Conservation (phyloP, 345 rosid genomes). For the Camelina neglecta region DNA sequence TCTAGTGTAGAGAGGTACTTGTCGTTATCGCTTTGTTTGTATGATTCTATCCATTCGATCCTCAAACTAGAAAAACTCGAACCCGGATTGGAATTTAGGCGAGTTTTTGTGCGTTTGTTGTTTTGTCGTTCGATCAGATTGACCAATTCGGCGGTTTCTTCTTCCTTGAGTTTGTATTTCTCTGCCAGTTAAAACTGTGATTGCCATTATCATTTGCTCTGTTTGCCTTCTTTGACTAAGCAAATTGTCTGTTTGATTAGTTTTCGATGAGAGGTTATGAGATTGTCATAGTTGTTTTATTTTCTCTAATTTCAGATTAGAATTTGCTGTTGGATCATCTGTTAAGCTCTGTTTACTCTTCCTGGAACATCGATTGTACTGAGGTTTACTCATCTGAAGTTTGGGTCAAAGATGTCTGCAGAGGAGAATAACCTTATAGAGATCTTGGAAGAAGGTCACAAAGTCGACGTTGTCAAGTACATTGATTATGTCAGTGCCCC, state of each 20-base stretch:
- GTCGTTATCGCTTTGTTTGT: constrained; percentile 1
- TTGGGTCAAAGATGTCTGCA: constrained; percentile 46
- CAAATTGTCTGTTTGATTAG: not conserved
- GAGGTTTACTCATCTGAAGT: not conserved
- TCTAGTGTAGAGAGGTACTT: constrained; percentile 5
- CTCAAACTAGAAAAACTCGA: not conserved
- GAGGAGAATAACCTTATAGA: constrained; percentile 66
- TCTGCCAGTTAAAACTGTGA: no score
- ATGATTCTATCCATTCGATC: constrained; percentile 17
- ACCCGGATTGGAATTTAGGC: not conserved
- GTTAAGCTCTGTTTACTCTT: not conserved
- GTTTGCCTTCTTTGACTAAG: not conserved
- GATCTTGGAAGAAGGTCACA: constrained; percentile 65
- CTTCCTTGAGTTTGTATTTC: not conserved
- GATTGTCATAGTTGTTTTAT: constrained; percentile 2
- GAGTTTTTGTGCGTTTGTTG: constrained; percentile 6
- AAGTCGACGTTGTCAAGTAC: constrained; percentile 63
- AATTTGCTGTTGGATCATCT: constrained; percentile 5
- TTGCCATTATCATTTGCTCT: not conserved
- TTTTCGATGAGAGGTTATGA: constrained; percentile 7
- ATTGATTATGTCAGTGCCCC: constrained; percentile 67
- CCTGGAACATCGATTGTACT: constrained; percentile 10
- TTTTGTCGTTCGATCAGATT: constrained; percentile 17
- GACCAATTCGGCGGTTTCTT: not conserved
- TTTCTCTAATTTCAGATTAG: constrained; percentile 19